phyloP scores from a whole-genome alignment of 768 basidiomycete genomes.

The Leccinum imitatum region DNA sequence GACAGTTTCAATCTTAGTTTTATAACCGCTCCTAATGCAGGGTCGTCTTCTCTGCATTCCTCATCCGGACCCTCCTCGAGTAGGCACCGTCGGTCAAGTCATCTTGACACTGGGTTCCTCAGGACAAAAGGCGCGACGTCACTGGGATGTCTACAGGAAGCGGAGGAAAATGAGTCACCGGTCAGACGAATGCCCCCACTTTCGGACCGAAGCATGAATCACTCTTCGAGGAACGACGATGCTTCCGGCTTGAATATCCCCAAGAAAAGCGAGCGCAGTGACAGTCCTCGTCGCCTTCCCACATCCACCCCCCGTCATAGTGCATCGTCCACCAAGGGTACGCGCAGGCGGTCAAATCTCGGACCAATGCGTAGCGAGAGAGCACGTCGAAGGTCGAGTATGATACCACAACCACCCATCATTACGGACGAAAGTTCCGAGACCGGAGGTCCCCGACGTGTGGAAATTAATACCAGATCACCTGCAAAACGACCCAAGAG shows the following conservation, averaged over 20 bases:
- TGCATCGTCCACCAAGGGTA: constrained; percentile 37
- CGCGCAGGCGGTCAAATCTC: constrained; percentile 67
- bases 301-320: constrained; percentile 41
- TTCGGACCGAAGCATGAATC: constrained; percentile 69
- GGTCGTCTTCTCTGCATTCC: constrained; percentile 36
- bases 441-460: constrained; percentile 39
- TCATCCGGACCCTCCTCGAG: constrained; percentile 29
- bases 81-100: constrained; percentile 60
- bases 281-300: constrained; percentile 53
- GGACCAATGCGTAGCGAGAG: constrained; percentile 78
- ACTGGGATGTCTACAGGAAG: constrained; percentile 68
- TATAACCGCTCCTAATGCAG: constrained; percentile 29
- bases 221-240: constrained; percentile 29
- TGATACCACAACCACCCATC: constrained; percentile 72
- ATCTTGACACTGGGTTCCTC: constrained; percentile 69
- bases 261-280: constrained; percentile 36
- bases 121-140: constrained; percentile 47
- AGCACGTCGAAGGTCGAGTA: constrained; percentile 69
- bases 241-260: constrained; percentile 27
- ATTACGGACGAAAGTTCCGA: constrained; percentile 37
- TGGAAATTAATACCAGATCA: constrained; percentile 43
- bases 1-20: constrained; percentile 66
- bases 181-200: constrained; percentile 41
- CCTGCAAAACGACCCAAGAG: constrained; percentile 62
- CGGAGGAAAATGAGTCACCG: constrained; percentile 57